phyloP scores from a whole-genome alignment of 208 protist species.

The Naegleria lovaniensis region DNA sequence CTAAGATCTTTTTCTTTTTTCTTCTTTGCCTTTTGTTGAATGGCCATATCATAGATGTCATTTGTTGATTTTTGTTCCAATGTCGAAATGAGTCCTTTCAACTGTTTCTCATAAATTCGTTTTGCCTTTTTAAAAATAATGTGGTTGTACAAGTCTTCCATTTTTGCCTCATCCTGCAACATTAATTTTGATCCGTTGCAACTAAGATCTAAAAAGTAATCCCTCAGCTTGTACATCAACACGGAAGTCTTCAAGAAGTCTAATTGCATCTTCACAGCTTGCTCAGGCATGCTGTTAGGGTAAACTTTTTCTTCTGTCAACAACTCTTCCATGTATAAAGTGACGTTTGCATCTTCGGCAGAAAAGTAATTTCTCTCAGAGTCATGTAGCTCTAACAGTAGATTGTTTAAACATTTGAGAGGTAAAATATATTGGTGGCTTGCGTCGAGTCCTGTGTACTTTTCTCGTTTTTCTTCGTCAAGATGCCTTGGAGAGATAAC shows the following conservation, averaged over 20 bases:
- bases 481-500: neutral
- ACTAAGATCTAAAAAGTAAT: neutral
- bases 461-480: neutral
- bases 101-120: neutral
- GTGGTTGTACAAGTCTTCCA: neutral
- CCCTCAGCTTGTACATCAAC: neutral
- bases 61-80: neutral
- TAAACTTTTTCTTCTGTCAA: conserved; percentile 24
- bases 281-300: conserved; percentile 21
- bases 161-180: neutral
- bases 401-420: neutral
- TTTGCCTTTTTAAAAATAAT: neutral
- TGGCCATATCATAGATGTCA: neutral
- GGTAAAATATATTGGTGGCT: neutral
- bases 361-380: conserved; percentile 24
- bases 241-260: neutral
- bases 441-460: neutral
- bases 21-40: neutral
- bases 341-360: neutral
- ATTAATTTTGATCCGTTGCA: neutral
- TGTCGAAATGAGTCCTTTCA: neutral
- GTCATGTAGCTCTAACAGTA: neutral
- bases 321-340: neutral
- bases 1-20: conserved; percentile 15
- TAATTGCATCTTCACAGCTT: neutral